Conservation (phyloP, 2,329 filamentous ascomycete species). For the Blumeriella jaapii region DNA sequence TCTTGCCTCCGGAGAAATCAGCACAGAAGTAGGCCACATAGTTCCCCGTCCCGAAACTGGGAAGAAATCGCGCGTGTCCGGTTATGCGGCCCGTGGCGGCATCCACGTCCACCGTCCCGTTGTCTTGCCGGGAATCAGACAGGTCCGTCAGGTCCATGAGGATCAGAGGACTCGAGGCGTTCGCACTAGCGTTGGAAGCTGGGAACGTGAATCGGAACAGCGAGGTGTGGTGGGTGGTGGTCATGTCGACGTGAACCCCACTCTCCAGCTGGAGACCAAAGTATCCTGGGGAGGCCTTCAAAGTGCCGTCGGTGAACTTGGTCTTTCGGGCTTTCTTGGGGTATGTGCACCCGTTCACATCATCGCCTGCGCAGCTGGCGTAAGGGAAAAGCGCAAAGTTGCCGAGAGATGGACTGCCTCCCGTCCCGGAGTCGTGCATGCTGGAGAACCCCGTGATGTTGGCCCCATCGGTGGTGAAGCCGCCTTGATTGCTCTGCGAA, state of each 20-base stretch:
- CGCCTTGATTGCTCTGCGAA: constrained; percentile 41
- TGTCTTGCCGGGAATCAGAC: constrained; percentile 43
- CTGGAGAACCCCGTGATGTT: constrained; percentile 24
- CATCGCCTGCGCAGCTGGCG: constrained; percentile 45
- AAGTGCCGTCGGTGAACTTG: constrained; percentile 32
- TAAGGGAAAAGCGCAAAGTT: constrained; percentile 66
- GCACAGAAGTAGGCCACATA: constrained; percentile 55
- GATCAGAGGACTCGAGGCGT: constrained; percentile 40
- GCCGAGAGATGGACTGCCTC: constrained; percentile 48
- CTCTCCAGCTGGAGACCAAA: constrained; percentile 48
- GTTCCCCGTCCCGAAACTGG: constrained; percentile 52
- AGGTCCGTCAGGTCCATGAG: constrained; percentile 56
- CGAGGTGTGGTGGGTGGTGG: constrained; percentile 49
- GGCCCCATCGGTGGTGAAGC: constrained; percentile 39
- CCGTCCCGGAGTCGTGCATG: constrained; percentile 36
- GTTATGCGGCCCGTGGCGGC: constrained; percentile 46
- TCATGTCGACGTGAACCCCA: constrained; percentile 54
- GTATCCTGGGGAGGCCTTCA: constrained; percentile 50
- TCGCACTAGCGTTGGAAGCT: constrained; percentile 27
- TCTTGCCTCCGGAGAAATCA: constrained; percentile 47
- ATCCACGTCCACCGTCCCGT: constrained; percentile 45
- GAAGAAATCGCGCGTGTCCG: constrained; percentile 47
- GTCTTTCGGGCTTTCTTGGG: constrained; percentile 36
- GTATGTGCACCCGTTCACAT: constrained; percentile 50
- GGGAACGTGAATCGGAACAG: constrained; percentile 56